Evolutionary conservation across 495 filamentous ascomycete species (phyloP).

Genomic region (Hypomontagnella submonticulosa): DNA sequence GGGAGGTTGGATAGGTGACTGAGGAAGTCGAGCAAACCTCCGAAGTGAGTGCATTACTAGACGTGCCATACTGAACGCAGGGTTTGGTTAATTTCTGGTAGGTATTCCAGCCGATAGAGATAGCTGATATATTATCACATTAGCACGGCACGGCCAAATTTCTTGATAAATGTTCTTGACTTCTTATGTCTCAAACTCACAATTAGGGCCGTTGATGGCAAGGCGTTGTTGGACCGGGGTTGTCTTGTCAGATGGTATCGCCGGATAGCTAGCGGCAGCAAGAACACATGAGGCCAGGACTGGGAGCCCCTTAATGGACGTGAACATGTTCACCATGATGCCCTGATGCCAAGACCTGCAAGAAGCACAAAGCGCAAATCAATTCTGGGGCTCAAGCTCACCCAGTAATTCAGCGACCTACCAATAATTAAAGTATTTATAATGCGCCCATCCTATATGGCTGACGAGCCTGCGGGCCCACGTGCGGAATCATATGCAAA

Average conservation of each 20-base stretch:
- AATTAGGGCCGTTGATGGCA: conserved; percentile 64
- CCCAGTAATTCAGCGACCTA: conserved; percentile 10
- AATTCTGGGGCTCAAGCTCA: conserved; percentile 20
- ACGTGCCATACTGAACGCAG: conserved; percentile 59
- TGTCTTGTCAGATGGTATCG: conserved; percentile 64
- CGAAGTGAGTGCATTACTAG: conserved; percentile 42
- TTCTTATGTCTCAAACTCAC: conserved; percentile 49
- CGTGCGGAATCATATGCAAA: conserved; percentile 31
- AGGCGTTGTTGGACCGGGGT: conserved; percentile 69
- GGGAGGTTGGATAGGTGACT: conserved; percentile 53
- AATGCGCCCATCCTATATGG: conserved; percentile 28
- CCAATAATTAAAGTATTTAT: conserved; percentile 33
- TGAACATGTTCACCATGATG: conserved; percentile 30
- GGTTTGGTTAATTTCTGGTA: conserved; percentile 52
- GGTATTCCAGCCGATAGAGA: conserved; percentile 66
- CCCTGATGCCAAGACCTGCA: neutral
- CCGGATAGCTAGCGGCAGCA: conserved; percentile 61
- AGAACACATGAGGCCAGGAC: conserved; percentile 53
- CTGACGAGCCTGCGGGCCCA: conserved; percentile 18
- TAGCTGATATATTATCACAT: conserved; percentile 50
- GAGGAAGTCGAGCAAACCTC: conserved; percentile 51
- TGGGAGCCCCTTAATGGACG: conserved; percentile 50
- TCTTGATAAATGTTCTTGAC: neutral
- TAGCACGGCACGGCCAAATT: neutral
- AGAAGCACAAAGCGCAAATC: conserved; percentile 6